Conservation (phyloP, 2,329 filamentous ascomycete genomes). For the Tetracladium maxilliforme region DNA sequence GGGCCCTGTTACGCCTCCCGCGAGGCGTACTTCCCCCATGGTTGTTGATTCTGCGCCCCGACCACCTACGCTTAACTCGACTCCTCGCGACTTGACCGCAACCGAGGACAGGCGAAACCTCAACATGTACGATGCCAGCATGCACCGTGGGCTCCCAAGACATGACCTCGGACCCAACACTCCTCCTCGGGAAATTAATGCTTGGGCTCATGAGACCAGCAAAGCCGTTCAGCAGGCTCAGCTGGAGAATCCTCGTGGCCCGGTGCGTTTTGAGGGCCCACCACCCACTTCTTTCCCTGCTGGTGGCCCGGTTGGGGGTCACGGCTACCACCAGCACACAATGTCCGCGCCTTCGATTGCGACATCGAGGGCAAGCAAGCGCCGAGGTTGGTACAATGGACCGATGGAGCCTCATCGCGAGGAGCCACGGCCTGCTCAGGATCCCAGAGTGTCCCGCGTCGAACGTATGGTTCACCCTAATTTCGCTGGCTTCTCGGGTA, state of each 20-base stretch:
- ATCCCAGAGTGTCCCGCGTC: constrained; percentile 5
- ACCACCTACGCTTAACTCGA: constrained; percentile 4
- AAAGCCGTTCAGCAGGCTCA: constrained; percentile 39
- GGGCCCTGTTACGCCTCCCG: constrained; percentile 44
- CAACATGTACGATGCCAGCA: constrained; percentile 35
- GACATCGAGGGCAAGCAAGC: constrained; percentile 44
- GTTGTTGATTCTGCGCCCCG: constrained; percentile 41
- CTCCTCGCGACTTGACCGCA: constrained; percentile 1
- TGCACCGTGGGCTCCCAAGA: constrained; percentile 51
- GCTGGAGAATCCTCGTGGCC: constrained; percentile 32
- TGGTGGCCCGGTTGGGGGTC: constrained; percentile 11
- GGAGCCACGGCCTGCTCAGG: neutral
- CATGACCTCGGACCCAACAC: constrained; percentile 45
- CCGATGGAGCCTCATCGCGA: constrained; percentile 14
- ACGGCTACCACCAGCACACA: constrained; percentile 33
- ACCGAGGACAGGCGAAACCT: constrained; percentile 6
- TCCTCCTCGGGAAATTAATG: constrained; percentile 32
- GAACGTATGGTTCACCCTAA: constrained; percentile 15
- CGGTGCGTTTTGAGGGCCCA: constrained; percentile 39
- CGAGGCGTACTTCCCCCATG: constrained; percentile 62
- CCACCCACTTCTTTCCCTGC: constrained; percentile 18
- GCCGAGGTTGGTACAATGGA: constrained; percentile 60
- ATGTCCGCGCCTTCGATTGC: constrained; percentile 41
- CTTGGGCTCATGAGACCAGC: constrained; percentile 42
- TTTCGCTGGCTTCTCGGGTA: constrained; percentile 7